Percentiles rank a stretch among this genome's conserved stretches.
phyloP scores from a whole-genome alignment of 2,329 filamentous ascomycete species.

The Akanthomyces dipterigenus region DNA sequence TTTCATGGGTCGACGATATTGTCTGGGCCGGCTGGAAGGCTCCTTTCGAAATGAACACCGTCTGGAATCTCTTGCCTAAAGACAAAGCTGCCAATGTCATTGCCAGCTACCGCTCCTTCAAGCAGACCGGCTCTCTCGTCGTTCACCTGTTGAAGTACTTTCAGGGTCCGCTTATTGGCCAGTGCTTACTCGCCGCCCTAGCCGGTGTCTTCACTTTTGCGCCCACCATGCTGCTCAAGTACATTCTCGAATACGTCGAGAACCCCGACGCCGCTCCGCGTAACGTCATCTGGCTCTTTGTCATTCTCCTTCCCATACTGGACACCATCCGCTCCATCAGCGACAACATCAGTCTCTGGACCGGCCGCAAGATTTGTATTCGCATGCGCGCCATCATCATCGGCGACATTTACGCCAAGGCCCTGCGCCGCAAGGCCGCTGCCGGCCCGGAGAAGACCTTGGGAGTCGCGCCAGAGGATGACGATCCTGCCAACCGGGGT shows the following conservation, averaged over 20 bases:
- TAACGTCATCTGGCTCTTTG: slow-evolving; percentile 94
- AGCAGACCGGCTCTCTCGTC: slow-evolving; percentile 72
- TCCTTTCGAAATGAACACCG: slow-evolving; percentile 72
- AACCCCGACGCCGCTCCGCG: slow-evolving; percentile 64
- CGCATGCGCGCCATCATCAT: slow-evolving; percentile 90
- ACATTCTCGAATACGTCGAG: slow-evolving; percentile 92
- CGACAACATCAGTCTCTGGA: slow-evolving; percentile 83
- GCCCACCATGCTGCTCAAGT: slow-evolving; percentile 83
- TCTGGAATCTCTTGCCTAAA: slow-evolving; percentile 85
- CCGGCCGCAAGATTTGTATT: slow-evolving; percentile 90
- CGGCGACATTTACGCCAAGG: slow-evolving; percentile 95
- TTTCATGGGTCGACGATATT: slow-evolving; percentile 84
- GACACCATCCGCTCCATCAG: slow-evolving; percentile 75
- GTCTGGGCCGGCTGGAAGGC: slow-evolving; percentile 85
- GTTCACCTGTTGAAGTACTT: slow-evolving; percentile 83
- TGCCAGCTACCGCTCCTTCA: slow-evolving; percentile 74
- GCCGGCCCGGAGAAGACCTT: slow-evolving; percentile 68
- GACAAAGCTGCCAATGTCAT: slow-evolving; percentile 83
- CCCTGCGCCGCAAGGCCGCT: slow-evolving; percentile 81
- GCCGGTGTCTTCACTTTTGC: slow-evolving; percentile 82
- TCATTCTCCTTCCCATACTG: slow-evolving; percentile 79
- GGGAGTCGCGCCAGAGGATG: slow-evolving; percentile 40
- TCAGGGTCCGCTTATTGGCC: slow-evolving; percentile 64
- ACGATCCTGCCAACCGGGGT: slow-evolving; percentile 29
- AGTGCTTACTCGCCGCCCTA: slow-evolving; percentile 73